phyloP scores from a whole-genome alignment of 2,329 filamentous ascomycete species.

The Arthrocladium fulminans region DNA sequence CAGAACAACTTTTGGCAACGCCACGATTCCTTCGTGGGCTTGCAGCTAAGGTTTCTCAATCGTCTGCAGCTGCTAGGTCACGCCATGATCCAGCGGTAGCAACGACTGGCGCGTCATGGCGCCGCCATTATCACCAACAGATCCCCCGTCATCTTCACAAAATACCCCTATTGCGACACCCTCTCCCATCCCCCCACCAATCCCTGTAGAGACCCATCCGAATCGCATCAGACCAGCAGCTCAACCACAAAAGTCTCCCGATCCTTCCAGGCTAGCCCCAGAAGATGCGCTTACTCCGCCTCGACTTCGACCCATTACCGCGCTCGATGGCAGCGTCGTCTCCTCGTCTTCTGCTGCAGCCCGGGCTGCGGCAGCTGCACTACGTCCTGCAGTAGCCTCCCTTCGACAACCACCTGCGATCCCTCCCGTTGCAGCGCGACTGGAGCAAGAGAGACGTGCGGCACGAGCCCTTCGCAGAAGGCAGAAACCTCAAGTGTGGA shows the following conservation, averaged over 20 bases:
- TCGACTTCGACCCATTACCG: slow-evolving; percentile 36
- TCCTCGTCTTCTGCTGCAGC: slow-evolving; percentile 31
- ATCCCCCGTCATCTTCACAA: slow-evolving; percentile 2
- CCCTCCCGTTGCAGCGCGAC: slow-evolving; percentile 28
- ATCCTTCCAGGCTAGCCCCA: slow-evolving; percentile 65
- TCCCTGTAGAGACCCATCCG: slow-evolving; percentile 40
- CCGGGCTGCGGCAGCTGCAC: slow-evolving; percentile 31
- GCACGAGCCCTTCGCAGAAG: slow-evolving; percentile 54
- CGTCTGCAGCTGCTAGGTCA: background rate
- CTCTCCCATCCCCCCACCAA: slow-evolving; percentile 34
- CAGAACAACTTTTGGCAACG: no score
- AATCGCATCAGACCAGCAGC: slow-evolving; percentile 30
- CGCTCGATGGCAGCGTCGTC: slow-evolving; percentile 25
- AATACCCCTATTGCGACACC: slow-evolving; percentile 20
- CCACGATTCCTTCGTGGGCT: no score
- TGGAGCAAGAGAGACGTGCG: slow-evolving; percentile 38
- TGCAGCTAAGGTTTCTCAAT: no score
- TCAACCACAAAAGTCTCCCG: slow-evolving; percentile 36
- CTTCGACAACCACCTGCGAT: slow-evolving; percentile 34
- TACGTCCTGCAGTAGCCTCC: slow-evolving; percentile 28
- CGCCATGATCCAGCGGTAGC: slow-evolving; percentile 18
- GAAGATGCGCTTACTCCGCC: slow-evolving; percentile 68
- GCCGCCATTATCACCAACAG: slow-evolving; percentile 14
- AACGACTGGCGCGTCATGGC: slow-evolving; percentile 19
- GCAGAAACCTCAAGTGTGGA: slow-evolving; percentile 68